Evolutionary conservation across 2,329 filamentous ascomycete genomes (phyloP).

Genomic region (Penicillium fuscoglaucum): DNA sequence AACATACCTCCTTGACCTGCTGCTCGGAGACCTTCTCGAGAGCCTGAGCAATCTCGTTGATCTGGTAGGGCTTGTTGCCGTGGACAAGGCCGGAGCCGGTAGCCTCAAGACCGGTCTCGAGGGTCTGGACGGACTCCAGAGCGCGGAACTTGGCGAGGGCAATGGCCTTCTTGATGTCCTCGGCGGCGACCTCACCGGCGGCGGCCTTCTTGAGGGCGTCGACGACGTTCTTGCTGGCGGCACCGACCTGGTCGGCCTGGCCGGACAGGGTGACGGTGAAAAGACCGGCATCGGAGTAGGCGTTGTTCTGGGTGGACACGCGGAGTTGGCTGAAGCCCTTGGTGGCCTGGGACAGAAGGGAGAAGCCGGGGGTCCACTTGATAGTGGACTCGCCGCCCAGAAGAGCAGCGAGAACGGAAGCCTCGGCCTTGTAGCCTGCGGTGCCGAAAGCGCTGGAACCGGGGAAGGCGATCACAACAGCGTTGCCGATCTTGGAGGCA

Average conservation of each 20-base stretch:
- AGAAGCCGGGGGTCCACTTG: slow-evolving; percentile 96
- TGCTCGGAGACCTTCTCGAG: slow-evolving; percentile 80
- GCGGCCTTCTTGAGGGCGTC: slow-evolving; percentile 81
- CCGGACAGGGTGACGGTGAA: slow-evolving; percentile 80
- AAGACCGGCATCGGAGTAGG: slow-evolving; percentile 93
- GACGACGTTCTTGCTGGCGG: slow-evolving; percentile 73
- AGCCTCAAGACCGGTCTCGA: slow-evolving; percentile 73
- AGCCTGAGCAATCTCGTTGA: slow-evolving; percentile 74
- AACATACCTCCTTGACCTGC: slow-evolving; percentile 78
- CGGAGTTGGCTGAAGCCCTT: slow-evolving; percentile 65
- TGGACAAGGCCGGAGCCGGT: slow-evolving; percentile 83
- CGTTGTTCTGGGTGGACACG: slow-evolving; percentile 72
- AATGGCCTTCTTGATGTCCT: slow-evolving; percentile 88
- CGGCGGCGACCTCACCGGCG: slow-evolving; percentile 71
- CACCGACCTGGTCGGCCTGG: slow-evolving; percentile 68
- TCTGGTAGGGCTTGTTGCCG: slow-evolving; percentile 78
- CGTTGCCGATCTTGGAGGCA: slow-evolving; percentile 72
- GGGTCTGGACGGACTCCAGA: slow-evolving; percentile 76
- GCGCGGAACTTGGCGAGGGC: slow-evolving; percentile 92
- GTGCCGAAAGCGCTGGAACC: slow-evolving; percentile 74
- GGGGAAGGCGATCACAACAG: slow-evolving; percentile 87
- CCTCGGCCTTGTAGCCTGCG: slow-evolving; percentile 81
- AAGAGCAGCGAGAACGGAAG: slow-evolving; percentile 80
- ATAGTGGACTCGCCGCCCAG: slow-evolving; percentile 87
- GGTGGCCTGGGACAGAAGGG: slow-evolving; percentile 78